phyloP scores from a whole-genome alignment of 2,329 filamentous ascomycete species.

The Dactylellina cionopaga region DNA sequence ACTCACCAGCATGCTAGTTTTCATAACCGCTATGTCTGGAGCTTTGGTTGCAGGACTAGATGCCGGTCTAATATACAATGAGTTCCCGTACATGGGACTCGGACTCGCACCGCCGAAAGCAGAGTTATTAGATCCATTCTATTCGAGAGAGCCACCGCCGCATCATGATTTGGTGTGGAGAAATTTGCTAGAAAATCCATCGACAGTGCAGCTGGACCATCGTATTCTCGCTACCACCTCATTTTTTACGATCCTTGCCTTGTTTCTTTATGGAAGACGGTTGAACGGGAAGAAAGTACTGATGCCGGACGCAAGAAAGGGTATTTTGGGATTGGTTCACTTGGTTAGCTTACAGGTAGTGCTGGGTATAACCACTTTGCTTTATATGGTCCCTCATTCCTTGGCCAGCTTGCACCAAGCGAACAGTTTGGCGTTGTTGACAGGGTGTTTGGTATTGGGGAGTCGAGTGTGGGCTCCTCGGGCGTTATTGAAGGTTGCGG shows the following conservation, averaged over 20 bases:
- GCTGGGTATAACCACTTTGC: slow-evolving; percentile 87
- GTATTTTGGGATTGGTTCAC: slow-evolving; percentile 81
- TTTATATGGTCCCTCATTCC: slow-evolving; percentile 90
- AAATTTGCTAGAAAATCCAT: slow-evolving; percentile 97
- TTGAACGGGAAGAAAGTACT: slow-evolving; percentile 27
- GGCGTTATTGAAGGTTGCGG: slow-evolving; percentile 70
- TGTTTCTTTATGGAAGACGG: slow-evolving; percentile 73
- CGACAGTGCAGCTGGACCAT: slow-evolving; percentile 93
- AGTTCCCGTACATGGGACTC: slow-evolving; percentile 94
- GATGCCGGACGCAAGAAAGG: slow-evolving; percentile 68
- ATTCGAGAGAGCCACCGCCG: slow-evolving; percentile 51
- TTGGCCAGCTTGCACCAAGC: slow-evolving; percentile 93
- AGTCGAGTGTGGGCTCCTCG: slow-evolving; percentile 79
- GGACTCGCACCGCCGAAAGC: slow-evolving; percentile 79
- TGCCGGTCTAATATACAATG: slow-evolving; percentile 97
- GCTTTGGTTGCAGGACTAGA: slow-evolving; percentile 89
- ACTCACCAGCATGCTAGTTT: slow-evolving; percentile 70
- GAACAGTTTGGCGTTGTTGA: slow-evolving; percentile 83
- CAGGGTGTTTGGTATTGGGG: slow-evolving; percentile 80
- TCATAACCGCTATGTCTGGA: slow-evolving; percentile 87
- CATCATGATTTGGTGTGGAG: slow-evolving; percentile 89
- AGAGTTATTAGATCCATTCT: slow-evolving; percentile 55
- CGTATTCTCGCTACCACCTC: slow-evolving; percentile 90
- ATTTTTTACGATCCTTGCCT: slow-evolving; percentile 79
- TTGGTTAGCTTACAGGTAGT: slow-evolving; percentile 82